Conservation (phyloP, 225 moss, liverwort and hornwort species). For the Physcomitrium patens region DNA sequence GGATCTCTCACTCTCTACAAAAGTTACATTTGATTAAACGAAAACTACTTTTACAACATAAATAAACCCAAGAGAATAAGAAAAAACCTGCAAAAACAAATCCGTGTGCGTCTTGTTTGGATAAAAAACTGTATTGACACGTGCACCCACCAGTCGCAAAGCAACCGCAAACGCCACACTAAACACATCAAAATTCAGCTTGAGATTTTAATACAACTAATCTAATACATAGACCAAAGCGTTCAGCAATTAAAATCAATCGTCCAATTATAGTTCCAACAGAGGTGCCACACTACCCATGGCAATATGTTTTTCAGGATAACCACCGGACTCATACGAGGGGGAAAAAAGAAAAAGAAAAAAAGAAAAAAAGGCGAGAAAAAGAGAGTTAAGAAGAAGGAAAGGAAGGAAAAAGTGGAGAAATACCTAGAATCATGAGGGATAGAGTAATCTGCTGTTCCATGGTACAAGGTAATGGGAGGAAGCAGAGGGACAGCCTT, state of each 20-base stretch:
- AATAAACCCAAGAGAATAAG: too few relatives aligned
- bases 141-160: conserved; percentile 48
- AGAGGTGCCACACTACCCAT: too few relatives aligned
- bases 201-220: not conserved
- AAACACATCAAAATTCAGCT: conserved; percentile 17
- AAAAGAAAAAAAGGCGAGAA: too few relatives aligned
- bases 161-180: conserved; percentile 56
- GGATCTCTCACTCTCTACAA: too few relatives aligned
- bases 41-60: too few relatives aligned
- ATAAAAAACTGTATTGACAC: conserved; percentile 45
- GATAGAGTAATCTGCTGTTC: conserved; percentile 72
- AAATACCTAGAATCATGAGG: conserved; percentile 59
- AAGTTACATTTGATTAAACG: too few relatives aligned
- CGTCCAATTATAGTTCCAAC: not conserved
- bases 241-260: not conserved
- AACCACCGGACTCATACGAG: too few relatives aligned
- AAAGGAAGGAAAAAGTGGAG: too few relatives aligned
- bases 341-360: too few relatives aligned
- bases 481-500: conserved; percentile 55
- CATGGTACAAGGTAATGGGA: conserved; percentile 70
- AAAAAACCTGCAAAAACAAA: conserved; percentile 67
- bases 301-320: too few relatives aligned
- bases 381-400: too few relatives aligned
- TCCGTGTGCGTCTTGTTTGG: conserved; percentile 75
- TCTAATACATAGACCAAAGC: not conserved